A percentile compares a stretch with the other conserved stretches of the same genome.
Conservation (phyloP, 2,329 filamentous ascomycete genomes). For the Colletotrichum musicola region DNA sequence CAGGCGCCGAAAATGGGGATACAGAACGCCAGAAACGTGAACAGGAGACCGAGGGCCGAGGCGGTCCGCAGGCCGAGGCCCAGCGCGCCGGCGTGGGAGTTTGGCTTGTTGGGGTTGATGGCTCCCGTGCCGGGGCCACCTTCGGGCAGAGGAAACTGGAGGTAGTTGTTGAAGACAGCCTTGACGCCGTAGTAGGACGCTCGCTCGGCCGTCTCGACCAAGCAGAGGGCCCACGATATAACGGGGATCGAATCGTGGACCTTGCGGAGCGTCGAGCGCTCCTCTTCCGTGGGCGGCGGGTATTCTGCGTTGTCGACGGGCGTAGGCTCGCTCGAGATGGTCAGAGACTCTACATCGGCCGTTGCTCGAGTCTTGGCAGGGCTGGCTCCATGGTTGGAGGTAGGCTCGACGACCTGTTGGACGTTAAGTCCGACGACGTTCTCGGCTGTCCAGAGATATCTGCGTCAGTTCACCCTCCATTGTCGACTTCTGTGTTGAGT, state of each 20-base stretch:
- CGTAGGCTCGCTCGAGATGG: neutral
- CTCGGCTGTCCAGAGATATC: constrained; percentile 5
- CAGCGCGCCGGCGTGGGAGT: constrained; percentile 66
- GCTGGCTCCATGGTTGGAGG: constrained; percentile 17
- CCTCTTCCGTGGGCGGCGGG: constrained; percentile 29
- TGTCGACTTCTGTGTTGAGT: neutral
- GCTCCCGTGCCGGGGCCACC: constrained; percentile 62
- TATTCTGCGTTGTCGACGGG: constrained; percentile 20
- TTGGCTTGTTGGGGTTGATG: constrained; percentile 52
- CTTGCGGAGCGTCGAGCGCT: constrained; percentile 33
- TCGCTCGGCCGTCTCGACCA: constrained; percentile 71
- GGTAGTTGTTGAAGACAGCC: constrained; percentile 69
- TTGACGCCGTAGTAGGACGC: constrained; percentile 71
- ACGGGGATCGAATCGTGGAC: constrained; percentile 64
- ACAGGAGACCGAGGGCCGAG: constrained; percentile 66
- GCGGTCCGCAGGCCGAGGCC: constrained; percentile 67
- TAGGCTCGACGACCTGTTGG: constrained; percentile 31
- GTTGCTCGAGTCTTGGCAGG: constrained; percentile 9
- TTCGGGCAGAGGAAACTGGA: constrained; percentile 69
- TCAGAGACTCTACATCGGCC: constrained; percentile 23
- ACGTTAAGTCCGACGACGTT: constrained; percentile 28
- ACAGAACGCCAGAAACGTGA: constrained; percentile 68
- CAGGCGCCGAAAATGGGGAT: constrained; percentile 68
- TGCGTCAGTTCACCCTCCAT: neutral
- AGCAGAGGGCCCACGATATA: constrained; percentile 68